These are phyloP conservation scores for Penicillium canescens DNA, from an alignment of 495 filamentous ascomycete species.

Conservation along the genomic window DNA sequence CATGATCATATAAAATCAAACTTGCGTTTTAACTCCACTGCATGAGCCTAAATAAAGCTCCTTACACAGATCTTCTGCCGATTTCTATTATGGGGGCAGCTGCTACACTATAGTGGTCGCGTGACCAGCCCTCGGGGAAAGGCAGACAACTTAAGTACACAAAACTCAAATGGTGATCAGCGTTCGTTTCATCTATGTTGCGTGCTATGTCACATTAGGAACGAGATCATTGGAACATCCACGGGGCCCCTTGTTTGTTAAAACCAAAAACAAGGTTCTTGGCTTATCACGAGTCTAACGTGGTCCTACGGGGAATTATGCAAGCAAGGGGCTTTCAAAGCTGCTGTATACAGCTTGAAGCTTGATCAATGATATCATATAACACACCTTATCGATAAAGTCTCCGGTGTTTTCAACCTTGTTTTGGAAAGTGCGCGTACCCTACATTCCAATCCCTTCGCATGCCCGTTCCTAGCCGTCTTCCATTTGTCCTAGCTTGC, in stretches of 20 bases:
- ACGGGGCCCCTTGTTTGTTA: conserved; percentile 2
- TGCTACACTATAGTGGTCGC: too few species aligned
- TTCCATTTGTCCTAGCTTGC: background rate
- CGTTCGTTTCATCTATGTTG: background rate
- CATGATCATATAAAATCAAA: too few species aligned
- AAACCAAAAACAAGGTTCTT: background rate
- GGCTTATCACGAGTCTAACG: background rate
- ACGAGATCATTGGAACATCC: background rate
- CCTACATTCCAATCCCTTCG: conserved; percentile 14
- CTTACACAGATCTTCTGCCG: too few species aligned
- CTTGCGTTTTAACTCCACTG: too few species aligned
- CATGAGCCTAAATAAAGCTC: too few species aligned
- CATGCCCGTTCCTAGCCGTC: conserved; percentile 8
- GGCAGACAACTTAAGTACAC: too few species aligned
- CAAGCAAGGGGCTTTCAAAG: background rate
- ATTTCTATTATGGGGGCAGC: too few species aligned
- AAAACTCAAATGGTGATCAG: background rate
- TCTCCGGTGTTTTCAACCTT: conserved; percentile 2
- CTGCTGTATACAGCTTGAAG: background rate
- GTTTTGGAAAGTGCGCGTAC: background rate
- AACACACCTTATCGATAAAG: conserved; percentile 1
- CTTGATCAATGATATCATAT: conserved; percentile 8
- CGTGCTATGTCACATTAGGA: conserved; percentile 3
- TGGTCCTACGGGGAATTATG: background rate
- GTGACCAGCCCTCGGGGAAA: too few species aligned